phyloP scores from a whole-genome alignment of 2,329 filamentous ascomycete species.

The Elsinoe perseae region DNA sequence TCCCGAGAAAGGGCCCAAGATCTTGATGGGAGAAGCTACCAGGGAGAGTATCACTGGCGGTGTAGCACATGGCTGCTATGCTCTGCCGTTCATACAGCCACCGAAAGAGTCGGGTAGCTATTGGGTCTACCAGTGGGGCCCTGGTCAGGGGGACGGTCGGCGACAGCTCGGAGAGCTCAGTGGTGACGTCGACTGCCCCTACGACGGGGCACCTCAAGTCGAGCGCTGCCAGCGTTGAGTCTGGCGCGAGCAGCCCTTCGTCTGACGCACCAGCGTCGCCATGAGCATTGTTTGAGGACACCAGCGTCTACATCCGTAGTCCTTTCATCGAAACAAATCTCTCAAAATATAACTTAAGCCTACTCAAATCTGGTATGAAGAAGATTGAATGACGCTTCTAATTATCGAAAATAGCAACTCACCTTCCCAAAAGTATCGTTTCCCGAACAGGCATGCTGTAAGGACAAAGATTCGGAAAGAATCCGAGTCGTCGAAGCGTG shows the following conservation, averaged over 20 bases:
- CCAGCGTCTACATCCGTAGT: too few species aligned
- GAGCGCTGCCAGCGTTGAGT: background rate
- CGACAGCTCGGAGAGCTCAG: too few species aligned
- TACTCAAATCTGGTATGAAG: too few species aligned
- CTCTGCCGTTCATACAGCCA: conserved; percentile 16
- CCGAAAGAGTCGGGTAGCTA: background rate
- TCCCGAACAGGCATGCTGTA: background rate
- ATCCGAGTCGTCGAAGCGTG: background rate
- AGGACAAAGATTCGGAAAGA: background rate
- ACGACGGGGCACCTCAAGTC: background rate
- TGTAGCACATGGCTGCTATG: conserved; percentile 22
- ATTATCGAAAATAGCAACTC: background rate
- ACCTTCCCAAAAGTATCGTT: background rate
- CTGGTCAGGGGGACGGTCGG: background rate
- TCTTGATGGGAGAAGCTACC: conserved; percentile 23
- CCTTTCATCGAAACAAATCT: too few species aligned
- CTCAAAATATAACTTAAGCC: too few species aligned
- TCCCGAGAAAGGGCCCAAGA: conserved; percentile 21
- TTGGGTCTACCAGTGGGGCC: conserved; percentile 5
- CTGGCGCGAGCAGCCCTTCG: background rate
- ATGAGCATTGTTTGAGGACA: background rate
- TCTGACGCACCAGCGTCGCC: background rate
- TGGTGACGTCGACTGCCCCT: background rate
- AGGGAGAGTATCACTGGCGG: conserved; percentile 27
- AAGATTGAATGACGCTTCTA: background rate